Base-by-base conservation (phyloP, 768 basidiomycete genomes). In the Kwoniella europaea region DNA sequence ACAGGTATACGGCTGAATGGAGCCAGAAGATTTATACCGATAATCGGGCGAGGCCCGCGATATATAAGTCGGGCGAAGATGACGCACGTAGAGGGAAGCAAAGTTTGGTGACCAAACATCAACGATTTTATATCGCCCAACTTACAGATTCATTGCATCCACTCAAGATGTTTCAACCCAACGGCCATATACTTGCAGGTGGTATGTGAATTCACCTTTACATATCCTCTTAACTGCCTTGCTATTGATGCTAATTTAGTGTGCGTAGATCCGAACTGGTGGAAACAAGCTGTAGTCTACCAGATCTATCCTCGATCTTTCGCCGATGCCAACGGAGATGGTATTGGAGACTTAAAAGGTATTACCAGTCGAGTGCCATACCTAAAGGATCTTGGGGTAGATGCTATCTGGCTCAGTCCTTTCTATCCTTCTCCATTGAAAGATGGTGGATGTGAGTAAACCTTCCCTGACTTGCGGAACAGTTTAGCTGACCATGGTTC, bases 221-320 rank as follows among this genome's bases (percentile, higher is more conserved):
- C 35, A 35, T 9, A 35, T 35, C 35, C 5, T 35, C 6, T 35
- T 6, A 35, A 35, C 35, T 35, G 7, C 35, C 35, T 35, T 35
- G 35, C 35, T 35, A 35, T 35, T 50, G 46, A 50, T 12, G 59
- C 46, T 63, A 24, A 67, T 59, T 1, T 12, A 35, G 59, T 46
- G 5, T 4, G 29, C 10, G 10, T 20, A 42, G 78, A 73, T 50
- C 58, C 73, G 15, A 62, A 76, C 55, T 80, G 79, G 79, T 80
- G 79, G 79, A 65, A 74, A 29, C 76, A 80, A 63, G 76, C 79
- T 13, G 67, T 60, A 35, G 68, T 80, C 50, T 80, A 80, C 67
- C 79, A 80, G 46, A 78, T 80, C 72, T 80, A 80, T 71, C 79
- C 79, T 53, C 68, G 77, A 3, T 78, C 76, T 3, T 80, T 80